Base-by-base conservation (phyloP, 2,329 filamentous ascomycete genomes). In the Sarocladium kiliense region DNA sequence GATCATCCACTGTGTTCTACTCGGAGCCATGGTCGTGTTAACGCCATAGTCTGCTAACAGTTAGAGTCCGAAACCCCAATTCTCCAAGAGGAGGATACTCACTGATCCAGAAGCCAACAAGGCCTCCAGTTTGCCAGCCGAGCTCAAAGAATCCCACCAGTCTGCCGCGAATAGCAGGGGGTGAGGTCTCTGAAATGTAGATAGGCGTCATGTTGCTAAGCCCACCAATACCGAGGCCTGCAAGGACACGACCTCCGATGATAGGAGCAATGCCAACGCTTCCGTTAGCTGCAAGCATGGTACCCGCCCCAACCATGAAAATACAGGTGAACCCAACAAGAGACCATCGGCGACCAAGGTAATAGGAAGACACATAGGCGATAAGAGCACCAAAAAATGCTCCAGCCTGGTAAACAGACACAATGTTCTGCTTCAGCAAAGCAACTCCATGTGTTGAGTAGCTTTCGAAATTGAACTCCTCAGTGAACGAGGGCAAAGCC, bases 341-440 rank as follows among this genome's bases (percentile, higher is more conserved):
- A 21, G 82, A 86, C 65, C 77, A 80, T 63, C 81, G 82, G 19
- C 88, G 80, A 25, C 88, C 88, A 58, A 86, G 73, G 66, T 80
- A 88, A 73, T 87, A 84, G 30, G 80, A 84, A 32, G 82, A 78
- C 9, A 74, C 77, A 61, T 88, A 91, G 56, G 84, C 87, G 57
- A 81, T 78, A 6, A 54, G 42, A 36, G 21, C 82, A 53, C 89
- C 89, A 62, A 93, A 92, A 74, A 94, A 92, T 57, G 88, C 88
- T 57, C 89, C 89, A 11, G 89, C 89, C 70, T 93, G 89, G 72
- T 90, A 92, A 54, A 87, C 81, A 25, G 86, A 91, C 53, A 91
- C 88, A 58, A 92, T 91, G 68, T 92, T 93, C 63, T 85, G 76
- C 64, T 84, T 85, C 50, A 88, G 73, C 3, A 88, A 70, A 27